phyloP scores from a whole-genome alignment of 345 rosid genomes.

The Sapria himalayana region DNA sequence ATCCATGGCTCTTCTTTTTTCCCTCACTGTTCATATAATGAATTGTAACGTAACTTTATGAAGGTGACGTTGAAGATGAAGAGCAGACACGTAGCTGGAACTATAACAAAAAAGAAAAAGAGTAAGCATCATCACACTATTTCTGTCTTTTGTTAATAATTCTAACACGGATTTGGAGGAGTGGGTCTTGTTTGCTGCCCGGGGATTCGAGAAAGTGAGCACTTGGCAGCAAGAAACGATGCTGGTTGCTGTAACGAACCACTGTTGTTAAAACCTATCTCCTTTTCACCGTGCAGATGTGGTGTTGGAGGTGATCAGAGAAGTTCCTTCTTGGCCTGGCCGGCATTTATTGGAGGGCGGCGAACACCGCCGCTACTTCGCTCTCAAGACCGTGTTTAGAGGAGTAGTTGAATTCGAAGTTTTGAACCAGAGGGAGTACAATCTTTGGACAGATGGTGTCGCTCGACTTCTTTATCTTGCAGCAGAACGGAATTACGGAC shows the following conservation, averaged over 20 bases:
- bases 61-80: slow-evolving; percentile 96
- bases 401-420: slow-evolving; percentile 75
- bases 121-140: slow-evolving; percentile 33
- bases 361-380: slow-evolving; percentile 60
- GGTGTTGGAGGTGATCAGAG: slow-evolving; percentile 49
- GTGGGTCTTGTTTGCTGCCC: slow-evolving; percentile 31
- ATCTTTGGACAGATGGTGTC: slow-evolving; percentile 86
- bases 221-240: too few species aligned
- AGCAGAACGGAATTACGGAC: slow-evolving; percentile 33
- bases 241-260: too few species aligned
- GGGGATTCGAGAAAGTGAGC: slow-evolving; percentile 95
- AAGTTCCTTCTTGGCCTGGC: slow-evolving; percentile 76
- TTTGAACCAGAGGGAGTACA: slow-evolving; percentile 56
- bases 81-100: slow-evolving; percentile 87
- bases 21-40: slow-evolving; percentile 13
- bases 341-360: slow-evolving; percentile 76
- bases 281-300: too few species aligned
- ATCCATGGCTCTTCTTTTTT: slow-evolving; percentile 6
- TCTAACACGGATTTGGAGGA: slow-evolving; percentile 23
- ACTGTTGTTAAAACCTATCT: too few species aligned
- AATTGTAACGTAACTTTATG: slow-evolving; percentile 19
- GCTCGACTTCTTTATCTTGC: slow-evolving; percentile 52
- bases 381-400: slow-evolving; percentile 32
- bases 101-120: slow-evolving; percentile 95
- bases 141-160: slow-evolving; percentile 25